Conservation (phyloP, 2,329 filamentous ascomycete species). For the Beauveria rudraprayagi region DNA sequence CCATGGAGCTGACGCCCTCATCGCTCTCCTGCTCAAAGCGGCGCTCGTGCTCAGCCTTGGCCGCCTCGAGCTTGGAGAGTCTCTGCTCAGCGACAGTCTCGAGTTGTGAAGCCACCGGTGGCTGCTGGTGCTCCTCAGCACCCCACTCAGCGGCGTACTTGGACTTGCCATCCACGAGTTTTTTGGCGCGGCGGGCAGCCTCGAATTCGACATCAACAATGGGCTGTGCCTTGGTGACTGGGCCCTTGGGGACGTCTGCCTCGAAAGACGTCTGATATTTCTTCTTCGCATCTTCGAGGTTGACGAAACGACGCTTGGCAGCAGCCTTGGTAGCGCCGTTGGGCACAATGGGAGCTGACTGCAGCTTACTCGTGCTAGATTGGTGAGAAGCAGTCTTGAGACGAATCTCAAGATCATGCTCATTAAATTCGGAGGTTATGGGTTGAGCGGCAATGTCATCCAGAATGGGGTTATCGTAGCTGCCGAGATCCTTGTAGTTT, state of each 20-base stretch:
- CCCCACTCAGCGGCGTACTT: slow-evolving; percentile 7
- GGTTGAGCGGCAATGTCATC: slow-evolving; percentile 12
- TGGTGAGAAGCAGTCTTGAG: slow-evolving; percentile 5
- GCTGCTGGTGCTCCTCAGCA: slow-evolving; percentile 5
- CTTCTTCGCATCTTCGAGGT: slow-evolving; percentile 10
- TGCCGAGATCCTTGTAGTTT: slow-evolving; percentile 19
- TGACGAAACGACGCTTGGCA: slow-evolving; percentile 1
- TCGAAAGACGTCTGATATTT: slow-evolving; percentile 7
- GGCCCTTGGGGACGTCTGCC: neutral
- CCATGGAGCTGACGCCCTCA: slow-evolving; percentile 29
- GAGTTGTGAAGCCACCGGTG: neutral
- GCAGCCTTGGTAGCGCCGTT: slow-evolving; percentile 2
- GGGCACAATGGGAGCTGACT: neutral
- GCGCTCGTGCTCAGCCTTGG: slow-evolving; percentile 13
- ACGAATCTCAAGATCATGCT: slow-evolving; percentile 1
- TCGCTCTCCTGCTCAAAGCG: slow-evolving; percentile 19
- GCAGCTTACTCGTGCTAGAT: neutral
- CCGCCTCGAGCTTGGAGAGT: neutral
- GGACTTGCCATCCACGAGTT: slow-evolving; percentile 2
- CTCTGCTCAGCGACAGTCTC: slow-evolving; percentile 1
- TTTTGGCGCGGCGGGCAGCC: slow-evolving; percentile 5
- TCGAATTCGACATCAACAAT: neutral
- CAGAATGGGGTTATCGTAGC: slow-evolving; percentile 18
- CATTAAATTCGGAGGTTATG: neutral
- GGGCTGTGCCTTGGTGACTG: neutral